Percentiles rank a stretch among this genome's conserved stretches.
Conservation (phyloP, 768 basidiomycete species). For the Mrakia frigida region DNA sequence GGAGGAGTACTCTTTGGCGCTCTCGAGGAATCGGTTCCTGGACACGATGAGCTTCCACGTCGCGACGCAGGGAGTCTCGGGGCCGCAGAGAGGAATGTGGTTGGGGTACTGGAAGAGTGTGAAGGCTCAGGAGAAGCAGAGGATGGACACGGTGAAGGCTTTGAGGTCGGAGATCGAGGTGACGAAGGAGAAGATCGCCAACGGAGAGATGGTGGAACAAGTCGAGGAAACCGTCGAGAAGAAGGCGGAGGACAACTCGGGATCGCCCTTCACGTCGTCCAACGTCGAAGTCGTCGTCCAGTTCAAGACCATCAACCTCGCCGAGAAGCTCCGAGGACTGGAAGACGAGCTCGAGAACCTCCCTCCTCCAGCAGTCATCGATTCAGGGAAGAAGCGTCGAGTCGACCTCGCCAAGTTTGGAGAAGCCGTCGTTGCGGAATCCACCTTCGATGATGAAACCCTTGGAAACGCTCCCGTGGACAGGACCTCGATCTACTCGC, state of each 20-base stretch:
- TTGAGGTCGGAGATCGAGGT: constrained; percentile 46
- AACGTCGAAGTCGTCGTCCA: background rate
- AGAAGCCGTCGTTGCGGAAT: background rate
- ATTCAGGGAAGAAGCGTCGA: background rate
- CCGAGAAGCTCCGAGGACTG: constrained; percentile 31
- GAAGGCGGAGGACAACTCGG: constrained; percentile 37
- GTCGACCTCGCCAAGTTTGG: constrained; percentile 20
- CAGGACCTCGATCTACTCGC: background rate
- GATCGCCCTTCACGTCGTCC: constrained; percentile 39
- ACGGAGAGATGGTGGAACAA: constrained; percentile 1
- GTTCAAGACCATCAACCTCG: background rate
- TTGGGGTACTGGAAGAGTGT: constrained; percentile 73
- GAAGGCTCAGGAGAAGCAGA: constrained; percentile 20
- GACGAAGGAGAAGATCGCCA: constrained; percentile 33
- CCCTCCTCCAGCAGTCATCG: background rate
- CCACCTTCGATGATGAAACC: background rate
- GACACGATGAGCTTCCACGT: constrained; percentile 95
- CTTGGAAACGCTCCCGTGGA: background rate
- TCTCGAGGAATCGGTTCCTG: constrained; percentile 70
- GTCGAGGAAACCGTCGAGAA: background rate
- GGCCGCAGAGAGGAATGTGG: constrained; percentile 91
- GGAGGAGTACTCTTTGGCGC: constrained; percentile 72
- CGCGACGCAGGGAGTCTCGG: constrained; percentile 88
- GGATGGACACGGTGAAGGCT: constrained; percentile 55
- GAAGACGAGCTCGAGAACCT: constrained; percentile 34